Percentiles rank a stretch among this genome's conserved stretches.
Evolutionary conservation across 2,329 filamentous ascomycete species (phyloP).

Genomic region (Cercospora canescens): DNA sequence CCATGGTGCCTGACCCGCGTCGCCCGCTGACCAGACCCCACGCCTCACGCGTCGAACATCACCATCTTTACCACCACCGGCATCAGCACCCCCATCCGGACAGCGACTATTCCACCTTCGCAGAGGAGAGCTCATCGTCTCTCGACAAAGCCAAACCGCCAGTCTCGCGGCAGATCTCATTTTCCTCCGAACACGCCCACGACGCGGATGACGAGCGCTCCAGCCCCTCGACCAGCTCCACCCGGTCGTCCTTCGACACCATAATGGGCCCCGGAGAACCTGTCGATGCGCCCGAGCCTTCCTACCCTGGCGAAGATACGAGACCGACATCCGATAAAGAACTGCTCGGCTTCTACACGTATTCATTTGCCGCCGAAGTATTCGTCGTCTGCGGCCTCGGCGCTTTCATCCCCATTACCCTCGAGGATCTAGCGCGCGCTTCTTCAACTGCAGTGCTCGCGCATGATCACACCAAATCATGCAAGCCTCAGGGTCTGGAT

Average conservation of each 20-base stretch:
- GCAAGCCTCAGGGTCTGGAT: conserved; percentile 40
- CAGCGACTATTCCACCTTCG: conserved; percentile 3
- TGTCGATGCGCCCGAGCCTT: conserved; percentile 38
- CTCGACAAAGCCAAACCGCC: conserved; percentile 4
- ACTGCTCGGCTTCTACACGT: conserved; percentile 91
- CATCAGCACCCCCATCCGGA: background rate
- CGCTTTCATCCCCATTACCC: conserved; percentile 90
- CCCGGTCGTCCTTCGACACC: conserved; percentile 7
- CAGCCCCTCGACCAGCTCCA: conserved; percentile 14
- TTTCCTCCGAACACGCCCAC: conserved; percentile 14
- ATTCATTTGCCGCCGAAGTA: conserved; percentile 93
- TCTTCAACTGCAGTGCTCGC: conserved; percentile 73
- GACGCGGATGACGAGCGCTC: conserved; percentile 29
- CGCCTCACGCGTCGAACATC: background rate
- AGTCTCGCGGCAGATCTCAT: conserved; percentile 11
- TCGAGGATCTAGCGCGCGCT: conserved; percentile 90
- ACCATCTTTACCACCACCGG: background rate
- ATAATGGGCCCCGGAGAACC: conserved; percentile 22
- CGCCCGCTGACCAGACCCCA: background rate
- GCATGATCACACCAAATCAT: conserved; percentile 73
- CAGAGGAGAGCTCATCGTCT: conserved; percentile 1
- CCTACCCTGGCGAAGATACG: conserved; percentile 81
- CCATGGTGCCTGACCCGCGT: conserved; percentile 2
- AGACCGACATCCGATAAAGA: conserved; percentile 86
- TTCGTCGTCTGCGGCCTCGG: conserved; percentile 90